Conservation (phyloP, 345 rosid species). For the Lepidium aucheri region DNA sequence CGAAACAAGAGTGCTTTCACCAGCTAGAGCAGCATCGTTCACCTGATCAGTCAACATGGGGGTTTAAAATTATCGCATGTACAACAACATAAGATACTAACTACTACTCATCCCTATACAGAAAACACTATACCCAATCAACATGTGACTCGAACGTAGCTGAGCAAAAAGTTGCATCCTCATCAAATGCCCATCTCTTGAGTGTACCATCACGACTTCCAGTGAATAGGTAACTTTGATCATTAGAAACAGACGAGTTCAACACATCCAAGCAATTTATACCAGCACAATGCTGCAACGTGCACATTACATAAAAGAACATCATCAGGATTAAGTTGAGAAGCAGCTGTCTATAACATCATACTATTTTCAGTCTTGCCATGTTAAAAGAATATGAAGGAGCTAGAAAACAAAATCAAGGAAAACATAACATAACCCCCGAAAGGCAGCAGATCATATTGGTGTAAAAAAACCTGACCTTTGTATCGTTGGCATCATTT, state of each 20-base stretch:
- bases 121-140: slow-evolving; percentile 71
- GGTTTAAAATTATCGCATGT: neutral
- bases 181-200: slow-evolving; percentile 85
- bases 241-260: slow-evolving; percentile 51
- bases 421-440: neutral
- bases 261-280: slow-evolving; percentile 74
- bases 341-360: neutral
- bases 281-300: slow-evolving; percentile 94
- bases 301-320: slow-evolving; percentile 17
- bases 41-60: slow-evolving; percentile 47
- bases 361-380: neutral
- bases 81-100: slow-evolving; percentile 3
- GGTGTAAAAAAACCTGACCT: slow-evolving; percentile 40
- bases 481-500: slow-evolving; percentile 60
- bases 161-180: slow-evolving; percentile 62
- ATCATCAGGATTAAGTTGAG: slow-evolving; percentile 14
- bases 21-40: slow-evolving; percentile 73
- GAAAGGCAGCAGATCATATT: neutral
- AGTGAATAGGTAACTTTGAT: slow-evolving; percentile 59
- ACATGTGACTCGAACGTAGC: slow-evolving; percentile 99
- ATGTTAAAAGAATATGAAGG: neutral
- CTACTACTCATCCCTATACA: neutral
- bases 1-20: slow-evolving; percentile 82
- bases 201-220: slow-evolving; percentile 99
- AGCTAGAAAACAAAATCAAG: neutral